Percentiles rank a stretch among this genome's conserved stretches.
Evolutionary conservation across 2,329 filamentous ascomycete genomes (phyloP).

Genomic region (Sordariomycetes sp.): DNA sequence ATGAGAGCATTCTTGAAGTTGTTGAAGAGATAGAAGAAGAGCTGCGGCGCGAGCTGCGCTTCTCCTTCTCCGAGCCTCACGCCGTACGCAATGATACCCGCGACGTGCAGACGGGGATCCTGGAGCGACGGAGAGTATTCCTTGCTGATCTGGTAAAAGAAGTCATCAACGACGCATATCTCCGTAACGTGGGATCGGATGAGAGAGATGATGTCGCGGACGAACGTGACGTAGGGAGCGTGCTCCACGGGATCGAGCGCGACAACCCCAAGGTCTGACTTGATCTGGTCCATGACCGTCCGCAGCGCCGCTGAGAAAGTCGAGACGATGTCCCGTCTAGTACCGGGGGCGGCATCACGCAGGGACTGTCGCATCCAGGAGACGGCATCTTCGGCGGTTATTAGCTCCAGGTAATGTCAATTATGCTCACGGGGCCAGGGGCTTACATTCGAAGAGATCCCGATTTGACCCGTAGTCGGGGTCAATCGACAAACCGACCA

Average conservation of each 20-base stretch:
- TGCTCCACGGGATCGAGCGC: conserved; percentile 27
- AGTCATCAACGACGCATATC: conserved; percentile 41
- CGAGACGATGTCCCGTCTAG: conserved; percentile 22
- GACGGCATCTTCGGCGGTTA: conserved; percentile 20
- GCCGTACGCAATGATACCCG: conserved; percentile 44
- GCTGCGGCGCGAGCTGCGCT: conserved; percentile 29
- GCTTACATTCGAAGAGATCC: conserved; percentile 35
- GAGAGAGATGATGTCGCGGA: conserved; percentile 38
- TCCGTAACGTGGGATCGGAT: conserved; percentile 43
- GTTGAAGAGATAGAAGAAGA: conserved; percentile 47
- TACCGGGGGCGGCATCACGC: conserved; percentile 22
- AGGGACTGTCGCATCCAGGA: conserved; percentile 38
- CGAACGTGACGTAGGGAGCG: conserved; percentile 35
- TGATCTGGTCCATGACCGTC: conserved; percentile 42
- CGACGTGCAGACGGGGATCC: conserved; percentile 45
- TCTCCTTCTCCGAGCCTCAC: conserved; percentile 41
- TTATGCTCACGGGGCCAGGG: not conserved
- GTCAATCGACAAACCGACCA: conserved; percentile 21
- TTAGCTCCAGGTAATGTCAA: not conserved
- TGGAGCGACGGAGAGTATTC: conserved; percentile 45
- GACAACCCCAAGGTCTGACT: conserved; percentile 32
- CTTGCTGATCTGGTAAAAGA: conserved; percentile 44
- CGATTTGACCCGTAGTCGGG: conserved; percentile 38
- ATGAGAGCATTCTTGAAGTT: conserved; percentile 45
- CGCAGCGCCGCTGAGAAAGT: conserved; percentile 33